These are phyloP conservation scores for Paraconiothyrium brasiliense DNA, from an alignment of 2,329 filamentous ascomycete genomes.

Conservation along the genomic window DNA sequence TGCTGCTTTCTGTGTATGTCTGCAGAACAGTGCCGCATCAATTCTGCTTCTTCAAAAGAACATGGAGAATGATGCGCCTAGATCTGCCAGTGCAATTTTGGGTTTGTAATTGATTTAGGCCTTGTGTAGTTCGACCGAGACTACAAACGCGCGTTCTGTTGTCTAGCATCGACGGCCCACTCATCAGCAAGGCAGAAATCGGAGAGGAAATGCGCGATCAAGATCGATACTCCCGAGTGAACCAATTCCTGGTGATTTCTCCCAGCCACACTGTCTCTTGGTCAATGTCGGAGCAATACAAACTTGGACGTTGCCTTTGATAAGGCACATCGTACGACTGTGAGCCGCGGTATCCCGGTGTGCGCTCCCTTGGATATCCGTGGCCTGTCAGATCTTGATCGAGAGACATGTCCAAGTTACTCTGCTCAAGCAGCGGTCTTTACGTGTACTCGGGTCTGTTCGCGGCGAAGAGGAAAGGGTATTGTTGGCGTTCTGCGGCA, in stretches of 20 bases:
- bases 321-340: neutral
- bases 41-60: too few species aligned
- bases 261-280: conserved; percentile 1
- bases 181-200: neutral
- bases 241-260: neutral
- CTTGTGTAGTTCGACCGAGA: neutral
- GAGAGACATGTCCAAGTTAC: neutral
- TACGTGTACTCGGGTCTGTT: neutral
- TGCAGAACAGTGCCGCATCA: too few species aligned
- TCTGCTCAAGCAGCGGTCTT: neutral
- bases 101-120: neutral
- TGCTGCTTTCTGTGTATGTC: too few species aligned
- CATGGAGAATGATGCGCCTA: too few species aligned
- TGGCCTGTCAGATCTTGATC: neutral
- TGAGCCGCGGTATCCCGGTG: conserved; percentile 9
- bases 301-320: conserved; percentile 10
- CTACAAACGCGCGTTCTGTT: neutral
- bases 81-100: too few species aligned
- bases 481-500: conserved; percentile 1
- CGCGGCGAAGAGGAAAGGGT: neutral
- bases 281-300: conserved; percentile 1
- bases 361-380: neutral
- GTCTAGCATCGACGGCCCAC: neutral
- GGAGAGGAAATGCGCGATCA: neutral
- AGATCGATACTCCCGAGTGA: neutral